Evolutionary conservation across 441 rosid species (phyloP), one percentile per base, ranked within the genome.

Genomic region (Populus hybrid): DNA sequence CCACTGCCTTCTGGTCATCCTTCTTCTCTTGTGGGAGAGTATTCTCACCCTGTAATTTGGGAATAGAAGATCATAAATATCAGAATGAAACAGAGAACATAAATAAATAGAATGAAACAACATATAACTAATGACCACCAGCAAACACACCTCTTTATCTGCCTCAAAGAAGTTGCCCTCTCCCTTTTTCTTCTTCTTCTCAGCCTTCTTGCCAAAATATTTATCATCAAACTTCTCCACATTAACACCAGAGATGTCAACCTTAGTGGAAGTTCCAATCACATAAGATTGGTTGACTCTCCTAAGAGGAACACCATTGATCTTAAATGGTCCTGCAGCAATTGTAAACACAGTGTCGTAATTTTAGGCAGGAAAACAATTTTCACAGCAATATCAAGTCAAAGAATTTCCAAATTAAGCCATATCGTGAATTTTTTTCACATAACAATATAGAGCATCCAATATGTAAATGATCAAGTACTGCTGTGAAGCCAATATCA

Each of bases 151-250:
- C 92, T 88, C 89, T 81, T 88, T 89, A 57, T 93, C 92, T 5
- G 89, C 86, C 82, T 94, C 94, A 5, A 94, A 91, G 87, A 94
- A 94, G 87, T 91, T 94, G 28, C 89, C 91, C 80, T 92, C 95
- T 28, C 84, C 85, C 73, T 94, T 92, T 86, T 86, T 88, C 36
- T 85, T 92, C 91, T 91, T 94, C 86, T 89, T 92, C 83, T 91
- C 93, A 21, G 72, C 91, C 65, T 85, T 85, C 91, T 92, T 94
- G 73, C 86, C 86, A 18, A 94, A 94, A 78, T 90, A 91, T 80
- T 91, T 89, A 81, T 94, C 97, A 79, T 89, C 97, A 76, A 90
- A 88, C 80, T 90, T 92, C 34, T 90, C 91, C 24, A 78, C 74
- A 79, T 82, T 86, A 24, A 90, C 88, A 23, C 93, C 95, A 30